Percentiles rank a stretch among this genome's conserved stretches.
Conservation (phyloP, 148 eudicot species). For the Euryodendron excelsum region DNA sequence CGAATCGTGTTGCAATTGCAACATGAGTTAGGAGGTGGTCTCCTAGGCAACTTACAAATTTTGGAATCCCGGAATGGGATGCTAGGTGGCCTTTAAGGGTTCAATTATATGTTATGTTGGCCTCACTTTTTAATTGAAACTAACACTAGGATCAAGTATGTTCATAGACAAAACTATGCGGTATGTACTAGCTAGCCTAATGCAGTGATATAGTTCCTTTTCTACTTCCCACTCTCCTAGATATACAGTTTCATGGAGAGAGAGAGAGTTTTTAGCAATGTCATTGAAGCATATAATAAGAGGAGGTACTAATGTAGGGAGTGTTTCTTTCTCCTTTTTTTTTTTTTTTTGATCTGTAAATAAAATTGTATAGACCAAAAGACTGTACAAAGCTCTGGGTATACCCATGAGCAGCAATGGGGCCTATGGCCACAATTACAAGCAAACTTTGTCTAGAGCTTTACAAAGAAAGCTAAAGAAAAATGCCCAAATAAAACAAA, state of each 20-base stretch:
- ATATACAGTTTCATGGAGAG: neutral
- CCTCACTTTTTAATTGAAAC: slow-evolving; percentile 13
- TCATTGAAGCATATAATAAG: too few species aligned
- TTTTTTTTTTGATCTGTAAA: too few species aligned
- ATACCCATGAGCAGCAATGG: too few species aligned
- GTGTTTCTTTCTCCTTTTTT: too few species aligned
- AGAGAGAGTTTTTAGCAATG: neutral
- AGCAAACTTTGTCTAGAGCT: too few species aligned
- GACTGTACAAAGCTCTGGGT: too few species aligned
- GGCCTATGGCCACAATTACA: too few species aligned
- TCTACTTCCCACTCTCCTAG: slow-evolving; percentile 13
- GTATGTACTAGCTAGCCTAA: slow-evolving; percentile 23
- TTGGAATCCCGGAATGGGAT: neutral
- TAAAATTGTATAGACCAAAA: too few species aligned
- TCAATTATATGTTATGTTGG: neutral
- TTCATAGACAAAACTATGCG: slow-evolving; percentile 15
- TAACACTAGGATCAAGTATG: slow-evolving; percentile 36
- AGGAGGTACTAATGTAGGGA: too few species aligned
- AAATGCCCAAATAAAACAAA: too few species aligned
- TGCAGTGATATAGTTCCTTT: slow-evolving; percentile 20
- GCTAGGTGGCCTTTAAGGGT: neutral
- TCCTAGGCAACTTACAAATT: neutral
- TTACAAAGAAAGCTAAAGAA: too few species aligned
- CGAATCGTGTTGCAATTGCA: neutral
- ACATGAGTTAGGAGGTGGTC: neutral